Evolutionary conservation across 2,329 filamentous ascomycete species (phyloP).

Genomic region (Claviceps capensis): DNA sequence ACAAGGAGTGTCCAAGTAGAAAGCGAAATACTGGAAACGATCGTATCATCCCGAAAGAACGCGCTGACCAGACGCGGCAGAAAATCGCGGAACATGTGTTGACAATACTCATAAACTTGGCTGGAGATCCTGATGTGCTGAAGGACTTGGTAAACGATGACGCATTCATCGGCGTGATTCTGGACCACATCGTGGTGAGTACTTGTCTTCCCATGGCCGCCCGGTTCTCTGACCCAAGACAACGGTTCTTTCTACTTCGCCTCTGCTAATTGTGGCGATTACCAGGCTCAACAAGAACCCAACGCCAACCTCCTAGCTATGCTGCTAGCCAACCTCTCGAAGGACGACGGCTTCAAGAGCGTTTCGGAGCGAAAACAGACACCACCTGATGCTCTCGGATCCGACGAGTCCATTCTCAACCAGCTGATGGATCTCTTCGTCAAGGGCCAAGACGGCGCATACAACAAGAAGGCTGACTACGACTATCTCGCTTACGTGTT

Average conservation of each 20-base stretch:
- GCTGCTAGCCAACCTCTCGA: constrained; percentile 84
- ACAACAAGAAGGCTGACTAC: constrained; percentile 76
- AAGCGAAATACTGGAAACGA: no score
- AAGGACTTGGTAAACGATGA: constrained; percentile 64
- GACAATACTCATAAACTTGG: constrained; percentile 79
- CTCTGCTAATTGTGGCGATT: background rate
- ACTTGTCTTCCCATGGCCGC: background rate
- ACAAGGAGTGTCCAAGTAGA: no score
- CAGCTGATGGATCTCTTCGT: constrained; percentile 95
- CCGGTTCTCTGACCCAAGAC: background rate
- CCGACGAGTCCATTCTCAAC: constrained; percentile 63
- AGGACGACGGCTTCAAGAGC: constrained; percentile 58
- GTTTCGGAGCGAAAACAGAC: constrained; percentile 56
- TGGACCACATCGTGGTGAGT: constrained; percentile 60
- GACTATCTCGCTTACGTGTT: constrained; percentile 93
- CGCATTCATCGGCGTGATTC: constrained; percentile 60
- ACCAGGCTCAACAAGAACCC: constrained; percentile 55
- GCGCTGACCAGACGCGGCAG: constrained; percentile 24
- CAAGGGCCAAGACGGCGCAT: constrained; percentile 67
- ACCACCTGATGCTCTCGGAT: constrained; percentile 55
- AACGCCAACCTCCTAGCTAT: constrained; percentile 80
- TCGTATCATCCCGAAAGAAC: background rate
- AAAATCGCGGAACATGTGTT: constrained; percentile 87
- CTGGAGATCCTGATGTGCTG: constrained; percentile 63
- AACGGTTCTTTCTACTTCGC: background rate